A percentile compares a stretch with the other conserved stretches of the same genome.
Conservation (phyloP, 176 grass and related monocot genomes). For the Coix lacrymajobi region DNA sequence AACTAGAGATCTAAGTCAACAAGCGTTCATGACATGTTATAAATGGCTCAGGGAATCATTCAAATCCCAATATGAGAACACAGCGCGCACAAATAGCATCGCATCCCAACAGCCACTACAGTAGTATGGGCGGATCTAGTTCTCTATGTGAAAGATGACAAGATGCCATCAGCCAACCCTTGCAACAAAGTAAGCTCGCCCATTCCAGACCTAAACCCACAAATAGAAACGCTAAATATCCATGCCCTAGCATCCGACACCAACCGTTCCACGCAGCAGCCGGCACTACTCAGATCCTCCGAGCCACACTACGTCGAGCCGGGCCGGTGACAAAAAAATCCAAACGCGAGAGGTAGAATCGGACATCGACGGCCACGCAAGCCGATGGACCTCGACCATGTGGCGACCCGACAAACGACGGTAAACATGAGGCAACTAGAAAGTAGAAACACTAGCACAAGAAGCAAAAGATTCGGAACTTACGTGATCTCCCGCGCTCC, state of each 20-base stretch:
- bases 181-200: not conserved
- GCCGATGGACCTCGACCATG: too few species aligned
- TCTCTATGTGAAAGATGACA: not conserved
- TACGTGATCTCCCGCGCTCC: conserved; percentile 18
- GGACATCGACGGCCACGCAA: too few species aligned
- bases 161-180: not conserved
- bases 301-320: too few species aligned
- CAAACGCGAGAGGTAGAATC: too few species aligned
- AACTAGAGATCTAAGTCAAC: too few species aligned
- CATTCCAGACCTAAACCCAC: not conserved
- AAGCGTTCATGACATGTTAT: too few species aligned
- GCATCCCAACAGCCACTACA: not conserved
- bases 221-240: not conserved
- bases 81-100: not conserved
- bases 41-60: too few species aligned
- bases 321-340: too few species aligned
- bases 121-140: not conserved
- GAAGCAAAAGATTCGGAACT: not conserved
- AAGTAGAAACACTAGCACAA: not conserved
- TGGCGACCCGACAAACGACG: too few species aligned
- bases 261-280: not conserved
- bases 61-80: not conserved
- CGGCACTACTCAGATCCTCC: not conserved
- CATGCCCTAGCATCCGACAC: not conserved
- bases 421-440: not conserved